Evolutionary conservation across 2,329 filamentous ascomycete genomes (phyloP).

Genomic region (Capronia americana): DNA sequence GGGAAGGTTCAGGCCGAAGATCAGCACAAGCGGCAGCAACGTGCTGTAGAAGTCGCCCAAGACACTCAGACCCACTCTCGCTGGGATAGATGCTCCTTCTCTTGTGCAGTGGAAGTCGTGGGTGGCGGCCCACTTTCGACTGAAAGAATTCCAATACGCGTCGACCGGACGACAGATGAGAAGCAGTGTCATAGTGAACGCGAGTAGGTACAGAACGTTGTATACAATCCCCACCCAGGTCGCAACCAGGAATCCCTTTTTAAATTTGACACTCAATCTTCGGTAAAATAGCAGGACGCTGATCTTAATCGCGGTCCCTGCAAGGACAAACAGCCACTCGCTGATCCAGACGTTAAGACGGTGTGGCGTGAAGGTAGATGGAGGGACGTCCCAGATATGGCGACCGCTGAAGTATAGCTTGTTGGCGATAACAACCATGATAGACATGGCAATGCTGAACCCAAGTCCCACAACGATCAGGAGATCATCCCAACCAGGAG

Average conservation of each 20-base stretch:
- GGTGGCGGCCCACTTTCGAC: conserved; percentile 26
- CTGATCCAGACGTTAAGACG: conserved; percentile 37
- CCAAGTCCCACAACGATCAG: conserved; percentile 29
- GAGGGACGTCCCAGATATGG: conserved; percentile 38
- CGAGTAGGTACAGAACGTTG: conserved; percentile 35
- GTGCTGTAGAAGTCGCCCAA: conserved; percentile 39
- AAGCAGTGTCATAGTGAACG: conserved; percentile 29
- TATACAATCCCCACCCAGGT: conserved; percentile 39
- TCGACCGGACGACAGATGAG: conserved; percentile 35
- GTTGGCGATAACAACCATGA: conserved; percentile 35
- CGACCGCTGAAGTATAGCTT: conserved; percentile 31
- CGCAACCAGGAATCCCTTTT: conserved; percentile 32
- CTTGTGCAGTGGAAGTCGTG: conserved; percentile 27
- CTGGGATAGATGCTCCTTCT: conserved; percentile 33
- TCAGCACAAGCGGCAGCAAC: conserved; percentile 35
- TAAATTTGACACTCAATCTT: conserved; percentile 36
- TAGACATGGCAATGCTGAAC: conserved; percentile 26
- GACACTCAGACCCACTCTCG: conserved; percentile 31
- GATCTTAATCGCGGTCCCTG: conserved; percentile 28
- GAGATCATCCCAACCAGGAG: conserved; percentile 35
- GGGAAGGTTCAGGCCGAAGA: conserved; percentile 33
- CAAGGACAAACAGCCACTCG: conserved; percentile 27
- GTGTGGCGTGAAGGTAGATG: conserved; percentile 19
- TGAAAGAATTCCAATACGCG: conserved; percentile 37
- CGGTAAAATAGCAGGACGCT: conserved; percentile 40